Evolutionary conservation across 768 basidiomycete species (phyloP), one percentile per base, ranked within the genome.

Genomic region (Phanerodontia chrysosporium): DNA sequence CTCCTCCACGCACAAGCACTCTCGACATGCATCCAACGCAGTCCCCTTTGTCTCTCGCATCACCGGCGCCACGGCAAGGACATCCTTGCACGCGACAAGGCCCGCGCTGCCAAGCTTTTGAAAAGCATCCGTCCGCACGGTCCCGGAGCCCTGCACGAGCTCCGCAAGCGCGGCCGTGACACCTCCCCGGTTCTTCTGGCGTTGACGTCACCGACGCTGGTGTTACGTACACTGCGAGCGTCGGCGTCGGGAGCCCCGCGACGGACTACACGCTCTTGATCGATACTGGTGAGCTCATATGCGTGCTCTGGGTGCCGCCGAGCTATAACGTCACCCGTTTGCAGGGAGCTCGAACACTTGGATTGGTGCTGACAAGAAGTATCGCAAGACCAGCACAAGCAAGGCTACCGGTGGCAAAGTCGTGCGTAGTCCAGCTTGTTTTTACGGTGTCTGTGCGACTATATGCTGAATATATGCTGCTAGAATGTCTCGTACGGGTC

Each of bases 191-290:
- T 27, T 68, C 62, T 51, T 64, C 71, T 30, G 79, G 75, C 49
- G 78, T 85, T 58, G 80, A 85, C 51, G 83, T 80, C 46, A 84
- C 80, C 44, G 81, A 85, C 67, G 73, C 84, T 66, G 76, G 73
- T 55, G 81, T 85, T 10, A 81, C 80, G 13, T 86, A 86, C 67
- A 80, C 78, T 7, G 72, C 76, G 59, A 64, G 75, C 18, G 78
- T 85, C 44, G 78, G 78, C 51, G 75, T 87, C 22, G 83, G 83
- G 5, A 72, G 64, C 49, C 83, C 83, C 6, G 64, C 80, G 2
- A 79, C 78, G 3, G 60, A 74, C 51, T 84, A 76, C 65, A 78
- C 69, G 1, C 78, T 87, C 42, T 74, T 85, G 51, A 82, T 85
- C 32, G 83, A 85, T 57, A 86, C 82, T 0, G 82, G 83, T 78